Evolutionary conservation across 2,329 filamentous ascomycete species (phyloP), one percentile per base, ranked within the genome.

Genomic region (Fusarium xyrophilum): DNA sequence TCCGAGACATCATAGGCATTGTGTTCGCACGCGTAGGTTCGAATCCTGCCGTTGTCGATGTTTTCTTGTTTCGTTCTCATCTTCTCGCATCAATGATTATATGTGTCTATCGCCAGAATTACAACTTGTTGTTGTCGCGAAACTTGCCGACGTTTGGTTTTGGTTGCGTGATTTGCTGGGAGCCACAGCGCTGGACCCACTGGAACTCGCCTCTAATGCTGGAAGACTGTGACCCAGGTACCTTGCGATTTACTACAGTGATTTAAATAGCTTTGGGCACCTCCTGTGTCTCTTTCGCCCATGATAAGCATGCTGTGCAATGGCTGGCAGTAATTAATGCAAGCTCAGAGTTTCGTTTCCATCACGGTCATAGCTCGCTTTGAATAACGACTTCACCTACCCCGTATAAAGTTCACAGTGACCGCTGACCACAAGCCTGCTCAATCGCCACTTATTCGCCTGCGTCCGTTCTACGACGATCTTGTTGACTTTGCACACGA

Each of bases 1-100:
- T 21, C 3, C 3, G 61, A 64, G 61, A 64, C 61, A 64, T 64
- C 59, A 63, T 46, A 64, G 61, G 61, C 61, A 63, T 63, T 63
- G 61, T 63, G 61, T 63, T 63, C 61, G 61, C 61, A 63, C 61
- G 61, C 61, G 61, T 64, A 64, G 61, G 61, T 64, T 64, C 61
- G 61, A 64, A 64, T 64, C 61, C 61, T 64, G 60, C 61, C 60
- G 61, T 63, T 64, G 61, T 64, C 61, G 61, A 30, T 25, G 23
- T 4, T 25, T 6, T 25, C 6, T 25, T 25, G 4, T 4, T 51
- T 1, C 1, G 23, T 58, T 63, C 63, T n/a, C 2, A n/a, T 14
- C 2, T 1, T 7, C 28, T 23, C 1, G 14, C 8, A 19, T 19
- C 7, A 3, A 27, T 10, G 7, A 10, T 3, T 14, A 4, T 5